Percentiles rank a stretch among this genome's conserved stretches.
These are phyloP conservation scores for Gastrolobium villosum DNA, from an alignment of 306 rosid species.

Conservation along the genomic window DNA sequence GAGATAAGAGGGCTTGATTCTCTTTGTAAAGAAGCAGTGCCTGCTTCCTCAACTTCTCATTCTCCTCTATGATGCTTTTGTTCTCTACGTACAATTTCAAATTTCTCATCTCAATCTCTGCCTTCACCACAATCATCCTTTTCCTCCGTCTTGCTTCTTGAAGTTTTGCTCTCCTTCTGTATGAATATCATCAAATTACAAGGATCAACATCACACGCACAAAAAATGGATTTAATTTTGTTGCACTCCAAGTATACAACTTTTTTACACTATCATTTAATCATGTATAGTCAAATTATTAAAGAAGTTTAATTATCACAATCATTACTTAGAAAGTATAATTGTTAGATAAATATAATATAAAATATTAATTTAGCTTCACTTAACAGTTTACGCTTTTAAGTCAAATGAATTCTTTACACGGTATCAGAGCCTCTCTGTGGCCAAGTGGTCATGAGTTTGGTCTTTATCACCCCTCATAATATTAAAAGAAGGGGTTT, in stretches of 20 bases:
- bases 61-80: conserved; percentile 75
- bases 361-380: too few relatives aligned
- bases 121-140: conserved; percentile 33
- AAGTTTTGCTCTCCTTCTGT: conserved; percentile 61
- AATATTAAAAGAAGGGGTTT: too few relatives aligned
- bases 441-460: too few relatives aligned
- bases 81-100: conserved; percentile 73
- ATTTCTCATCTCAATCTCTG: conserved; percentile 77
- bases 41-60: conserved; percentile 74
- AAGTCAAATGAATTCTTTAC: too few relatives aligned
- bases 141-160: conserved; percentile 50
- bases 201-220: neutral
- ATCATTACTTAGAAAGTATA: neutral
- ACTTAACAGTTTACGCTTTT: too few relatives aligned
- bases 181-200: conserved; percentile 4
- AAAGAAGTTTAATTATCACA: neutral
- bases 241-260: neutral
- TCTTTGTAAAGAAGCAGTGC: conserved; percentile 85
- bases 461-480: too few relatives aligned
- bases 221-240: neutral
- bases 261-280: neutral
- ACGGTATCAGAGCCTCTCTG: too few relatives aligned
- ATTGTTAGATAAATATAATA: neutral
- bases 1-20: conserved; percentile 70
- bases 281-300: neutral